phyloP scores from a whole-genome alignment of 768 basidiomycete genomes.

The Amanita exitialis region DNA sequence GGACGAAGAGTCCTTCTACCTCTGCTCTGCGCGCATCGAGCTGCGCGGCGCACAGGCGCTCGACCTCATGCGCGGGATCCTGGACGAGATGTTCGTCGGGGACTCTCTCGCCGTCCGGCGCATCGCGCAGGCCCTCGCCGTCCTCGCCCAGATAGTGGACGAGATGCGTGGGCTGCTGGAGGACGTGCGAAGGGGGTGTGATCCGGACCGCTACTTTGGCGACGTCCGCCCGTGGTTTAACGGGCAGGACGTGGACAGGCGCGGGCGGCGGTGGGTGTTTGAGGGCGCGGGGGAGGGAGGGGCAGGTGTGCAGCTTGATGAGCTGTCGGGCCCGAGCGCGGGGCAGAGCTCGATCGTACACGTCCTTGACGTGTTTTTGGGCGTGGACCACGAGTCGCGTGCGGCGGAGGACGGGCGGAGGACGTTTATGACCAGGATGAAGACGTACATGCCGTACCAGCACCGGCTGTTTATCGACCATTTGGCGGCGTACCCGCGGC shows the following conservation, averaged over 20 bases:
- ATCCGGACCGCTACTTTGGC: conserved; percentile 69
- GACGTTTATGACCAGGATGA: conserved; percentile 63
- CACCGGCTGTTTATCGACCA: conserved; percentile 73
- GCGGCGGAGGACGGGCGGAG: conserved; percentile 12
- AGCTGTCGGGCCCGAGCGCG: conserved; percentile 21
- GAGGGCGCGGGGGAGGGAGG: conserved; percentile 27
- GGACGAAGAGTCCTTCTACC: conserved; percentile 43
- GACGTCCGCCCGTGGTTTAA: conserved; percentile 78
- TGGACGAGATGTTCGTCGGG: conserved; percentile 13
- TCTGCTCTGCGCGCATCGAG: conserved; percentile 29
- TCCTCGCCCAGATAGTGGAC: conserved; percentile 55
- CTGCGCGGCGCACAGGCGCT: too few species aligned
- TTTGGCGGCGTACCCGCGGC: conserved; percentile 47
- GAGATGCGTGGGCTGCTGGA: conserved; percentile 59
- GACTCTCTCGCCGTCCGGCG: conserved; percentile 35
- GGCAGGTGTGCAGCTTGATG: conserved; percentile 23
- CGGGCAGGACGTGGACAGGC: conserved; percentile 51
- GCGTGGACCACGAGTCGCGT: conserved; percentile 41
- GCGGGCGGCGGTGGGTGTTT: conserved; percentile 38
- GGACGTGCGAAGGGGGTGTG: conserved; percentile 61
- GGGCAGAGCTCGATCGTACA: conserved; percentile 68
- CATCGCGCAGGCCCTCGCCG: conserved; percentile 8
- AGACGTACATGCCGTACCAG: conserved; percentile 73
- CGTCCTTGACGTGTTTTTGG: conserved; percentile 62
- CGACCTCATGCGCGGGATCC: too few species aligned